Base-by-base conservation (phyloP, 371 early-diverging fungal genomes). In the Mortierella sp. region DNA sequence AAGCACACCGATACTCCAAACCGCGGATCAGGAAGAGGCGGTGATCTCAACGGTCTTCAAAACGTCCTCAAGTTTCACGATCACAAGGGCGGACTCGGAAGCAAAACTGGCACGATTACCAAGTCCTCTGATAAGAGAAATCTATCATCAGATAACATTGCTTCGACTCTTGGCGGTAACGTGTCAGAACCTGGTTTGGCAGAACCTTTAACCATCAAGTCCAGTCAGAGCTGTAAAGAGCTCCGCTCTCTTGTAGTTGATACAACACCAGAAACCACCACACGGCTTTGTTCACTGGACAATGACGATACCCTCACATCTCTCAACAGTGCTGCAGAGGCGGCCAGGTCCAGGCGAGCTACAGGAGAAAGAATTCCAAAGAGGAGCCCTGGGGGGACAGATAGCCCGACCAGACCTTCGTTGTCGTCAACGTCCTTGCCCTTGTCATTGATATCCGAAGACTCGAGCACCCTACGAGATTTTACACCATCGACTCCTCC, bases 271-370 rank as follows among this genome's bases (percentile, higher is more conserved):
- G 12, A 29, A 48, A 18, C 5, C 5, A 28, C 12, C 15, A 37
- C 1, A 21, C 11, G 1, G 28, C 57, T 5, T 7, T 46, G 28
- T 11, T 46, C 15, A 2, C 11, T 7, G 1, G 14, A 21, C 37
- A 50, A 58, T 26, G 6, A 19, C 1, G 59, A 59, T 7, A 43
- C 59, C 5, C 44, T 66, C 6, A 11, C 30, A 25, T 29, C 59
- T 21, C n/a, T 66, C 44, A 66, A 43, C 43, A 66, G 51, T 30
- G 66, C 66, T 3, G 66, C 51, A 21, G 66, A 66, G 43, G 58
- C 59, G 6, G 66, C 66, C 2, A 46, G 30, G 23, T 66, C 60
- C 1, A 48, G 66, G 18, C 58, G 66, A 16, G 37, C 21, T 12
- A 21, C 26, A 23, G 30, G 7, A 18, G 23, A 45, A 7, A 21